Conservation (phyloP, 2,329 filamentous ascomycete genomes). For the Sclerotinia sclerotiorum region DNA sequence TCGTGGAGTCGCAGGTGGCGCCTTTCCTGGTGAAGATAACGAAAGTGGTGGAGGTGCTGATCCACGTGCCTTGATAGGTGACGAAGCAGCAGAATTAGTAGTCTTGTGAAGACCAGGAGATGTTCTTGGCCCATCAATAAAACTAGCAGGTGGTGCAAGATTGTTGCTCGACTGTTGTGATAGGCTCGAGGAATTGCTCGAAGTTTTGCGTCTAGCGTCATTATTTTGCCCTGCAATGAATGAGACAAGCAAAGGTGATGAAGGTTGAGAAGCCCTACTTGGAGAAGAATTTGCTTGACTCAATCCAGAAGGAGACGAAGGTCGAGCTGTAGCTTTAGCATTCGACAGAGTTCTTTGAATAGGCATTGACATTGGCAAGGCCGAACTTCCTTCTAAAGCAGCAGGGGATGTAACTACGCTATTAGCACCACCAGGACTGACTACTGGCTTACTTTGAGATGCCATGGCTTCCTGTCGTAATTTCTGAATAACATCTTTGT, state of each 20-base stretch:
- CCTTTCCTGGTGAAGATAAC: slow-evolving; percentile 61
- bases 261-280: slow-evolving; percentile 78
- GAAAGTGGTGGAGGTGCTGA: slow-evolving; percentile 49
- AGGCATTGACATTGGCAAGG: slow-evolving; percentile 75
- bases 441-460: slow-evolving; percentile 53
- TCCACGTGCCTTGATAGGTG: slow-evolving; percentile 57
- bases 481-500: slow-evolving; percentile 98
- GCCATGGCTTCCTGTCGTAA: slow-evolving; percentile 86
- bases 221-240: slow-evolving; percentile 83
- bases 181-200: slow-evolving; percentile 80
- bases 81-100: slow-evolving; percentile 52
- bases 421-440: slow-evolving; percentile 30
- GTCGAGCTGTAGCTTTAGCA: slow-evolving; percentile 73
- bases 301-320: slow-evolving; percentile 80
- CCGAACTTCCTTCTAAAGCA: slow-evolving; percentile 79
- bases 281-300: slow-evolving; percentile 84
- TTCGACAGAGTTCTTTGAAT: slow-evolving; percentile 81
- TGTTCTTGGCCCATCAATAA: slow-evolving; percentile 69
- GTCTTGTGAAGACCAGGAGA: slow-evolving; percentile 61
- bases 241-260: slow-evolving; percentile 90
- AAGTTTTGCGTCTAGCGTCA: slow-evolving; percentile 83
- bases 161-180: slow-evolving; percentile 74
- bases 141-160: slow-evolving; percentile 64
- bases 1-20: slow-evolving; percentile 52
- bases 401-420: slow-evolving; percentile 55